Evolutionary conservation across 495 filamentous ascomycete species (phyloP).

Genomic region (Filosporella fistucella): DNA sequence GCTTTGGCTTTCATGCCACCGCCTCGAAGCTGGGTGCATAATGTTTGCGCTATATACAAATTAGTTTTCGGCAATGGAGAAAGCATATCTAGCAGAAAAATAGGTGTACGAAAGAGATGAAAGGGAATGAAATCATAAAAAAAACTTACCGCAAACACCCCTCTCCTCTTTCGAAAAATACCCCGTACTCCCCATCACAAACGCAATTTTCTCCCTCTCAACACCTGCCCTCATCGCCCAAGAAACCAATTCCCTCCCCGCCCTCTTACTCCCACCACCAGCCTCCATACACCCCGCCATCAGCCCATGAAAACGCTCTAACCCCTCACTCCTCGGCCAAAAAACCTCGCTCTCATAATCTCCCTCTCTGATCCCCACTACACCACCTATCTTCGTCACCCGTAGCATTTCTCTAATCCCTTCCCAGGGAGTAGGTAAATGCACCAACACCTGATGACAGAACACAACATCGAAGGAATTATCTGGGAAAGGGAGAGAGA

Average conservation of each 20-base stretch:
- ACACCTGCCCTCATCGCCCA: slow-evolving; percentile 39
- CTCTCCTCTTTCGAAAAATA: slow-evolving; percentile 32
- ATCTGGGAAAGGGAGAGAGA: slow-evolving; percentile 36
- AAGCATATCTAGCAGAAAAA: too few relatives aligned
- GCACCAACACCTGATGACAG: slow-evolving; percentile 34
- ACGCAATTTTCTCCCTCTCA: slow-evolving; percentile 29
- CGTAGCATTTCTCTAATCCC: slow-evolving; percentile 39
- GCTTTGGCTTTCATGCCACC: slow-evolving; percentile 28
- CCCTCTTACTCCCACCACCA: slow-evolving; percentile 27
- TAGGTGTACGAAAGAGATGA: slow-evolving; percentile 8
- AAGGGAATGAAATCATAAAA: slow-evolving; percentile 12
- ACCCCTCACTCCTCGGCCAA: slow-evolving; percentile 31
- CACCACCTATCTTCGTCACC: slow-evolving; percentile 34
- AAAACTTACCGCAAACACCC: slow-evolving; percentile 34
- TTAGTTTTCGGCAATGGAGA: too few relatives aligned
- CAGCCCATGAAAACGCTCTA: slow-evolving; percentile 31
- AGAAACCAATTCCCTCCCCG: slow-evolving; percentile 34
- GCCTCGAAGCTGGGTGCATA: slow-evolving; percentile 25
- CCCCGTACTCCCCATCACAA: slow-evolving; percentile 31
- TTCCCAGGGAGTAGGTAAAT: slow-evolving; percentile 31
- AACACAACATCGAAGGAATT: slow-evolving; percentile 36
- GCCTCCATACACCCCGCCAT: slow-evolving; percentile 23
- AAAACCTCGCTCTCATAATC: slow-evolving; percentile 31
- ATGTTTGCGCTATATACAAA: slow-evolving; percentile 25
- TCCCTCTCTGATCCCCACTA: slow-evolving; percentile 37